Conservation (phyloP, 257 asterid genomes). For the Solanum pinnatisectum region DNA sequence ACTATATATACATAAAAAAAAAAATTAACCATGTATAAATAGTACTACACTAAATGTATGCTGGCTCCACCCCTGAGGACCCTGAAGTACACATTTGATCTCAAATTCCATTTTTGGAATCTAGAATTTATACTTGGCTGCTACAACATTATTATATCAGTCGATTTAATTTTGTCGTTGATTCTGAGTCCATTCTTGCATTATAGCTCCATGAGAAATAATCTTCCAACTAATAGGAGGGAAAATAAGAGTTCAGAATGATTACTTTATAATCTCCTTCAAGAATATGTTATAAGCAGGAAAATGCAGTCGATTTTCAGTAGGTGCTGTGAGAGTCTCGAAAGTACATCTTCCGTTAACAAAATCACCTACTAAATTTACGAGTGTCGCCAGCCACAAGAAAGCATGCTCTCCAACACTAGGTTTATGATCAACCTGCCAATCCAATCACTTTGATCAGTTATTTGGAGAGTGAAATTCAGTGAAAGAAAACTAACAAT, state of each 20-base stretch:
- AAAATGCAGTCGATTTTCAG: conserved; percentile 58
- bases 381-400: conserved; percentile 62
- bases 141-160: neutral
- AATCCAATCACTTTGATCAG: neutral
- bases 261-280: conserved; percentile 60
- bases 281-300: conserved; percentile 72
- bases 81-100: neutral
- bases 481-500: neutral
- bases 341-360: conserved; percentile 75
- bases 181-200: neutral
- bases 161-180: neutral
- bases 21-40: no score
- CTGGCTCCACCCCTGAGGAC: neutral
- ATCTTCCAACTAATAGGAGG: neutral
- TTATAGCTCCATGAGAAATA: neutral
- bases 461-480: neutral
- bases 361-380: conserved; percentile 58
- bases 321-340: conserved; percentile 71
- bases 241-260: neutral
- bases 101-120: neutral
- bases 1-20: neutral
- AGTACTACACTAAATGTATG: no score
- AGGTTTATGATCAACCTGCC: conserved; percentile 58
- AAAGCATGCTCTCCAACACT: conserved; percentile 66
- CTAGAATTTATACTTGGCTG: neutral